Conservation (phyloP, 257 asterid species). For the Sherardia arvensis region DNA sequence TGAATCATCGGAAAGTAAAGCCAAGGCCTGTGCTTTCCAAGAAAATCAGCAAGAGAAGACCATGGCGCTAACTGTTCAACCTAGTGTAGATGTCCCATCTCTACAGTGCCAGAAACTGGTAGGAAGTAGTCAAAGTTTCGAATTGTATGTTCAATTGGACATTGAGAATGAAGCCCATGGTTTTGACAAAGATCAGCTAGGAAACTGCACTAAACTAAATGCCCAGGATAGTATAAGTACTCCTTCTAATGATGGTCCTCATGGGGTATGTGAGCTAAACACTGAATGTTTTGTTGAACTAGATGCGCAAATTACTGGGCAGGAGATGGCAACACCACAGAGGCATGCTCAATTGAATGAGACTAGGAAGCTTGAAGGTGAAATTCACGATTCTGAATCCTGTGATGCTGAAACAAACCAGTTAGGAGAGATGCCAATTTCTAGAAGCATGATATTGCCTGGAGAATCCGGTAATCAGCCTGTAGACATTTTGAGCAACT, state of each 20-base stretch:
- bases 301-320: conserved; percentile 6
- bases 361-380: conserved; percentile 14
- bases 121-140: conserved; percentile 16
- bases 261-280: no score
- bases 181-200: conserved; percentile 13
- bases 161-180: conserved; percentile 11
- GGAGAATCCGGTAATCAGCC: conserved; percentile 4
- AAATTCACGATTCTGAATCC: conserved; percentile 6
- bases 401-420: conserved; percentile 8
- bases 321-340: conserved; percentile 10
- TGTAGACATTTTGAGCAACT: background rate
- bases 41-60: conserved; percentile 17
- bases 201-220: conserved; percentile 12
- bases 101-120: conserved; percentile 18
- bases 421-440: conserved; percentile 15
- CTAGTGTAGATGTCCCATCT: background rate
- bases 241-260: conserved; percentile 15
- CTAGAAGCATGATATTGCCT: conserved; percentile 12
- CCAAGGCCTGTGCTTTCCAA: conserved; percentile 7
- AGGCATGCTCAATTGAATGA: background rate
- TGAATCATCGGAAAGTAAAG: background rate
- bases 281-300: conserved; percentile 15
- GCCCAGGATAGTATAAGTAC: background rate
- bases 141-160: background rate
- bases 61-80: conserved; percentile 5